Evolutionary conservation across 192 early-diverging fungal genomes (phyloP), one percentile per base, ranked within the genome.

Genomic region (Podochytrium sp.): DNA sequence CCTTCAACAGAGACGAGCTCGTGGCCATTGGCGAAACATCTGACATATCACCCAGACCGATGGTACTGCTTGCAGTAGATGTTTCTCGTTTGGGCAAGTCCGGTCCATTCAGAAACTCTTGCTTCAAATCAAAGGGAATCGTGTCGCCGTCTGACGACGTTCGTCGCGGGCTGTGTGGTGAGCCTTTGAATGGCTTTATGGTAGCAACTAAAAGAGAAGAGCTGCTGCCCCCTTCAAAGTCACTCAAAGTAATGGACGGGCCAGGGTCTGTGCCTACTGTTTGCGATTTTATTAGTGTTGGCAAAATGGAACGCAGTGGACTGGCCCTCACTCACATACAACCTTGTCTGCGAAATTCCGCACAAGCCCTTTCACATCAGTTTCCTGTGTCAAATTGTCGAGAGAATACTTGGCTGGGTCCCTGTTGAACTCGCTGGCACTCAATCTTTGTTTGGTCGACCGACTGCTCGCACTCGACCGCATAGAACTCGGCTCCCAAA

Each of bases 31-130:
- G 55, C 23, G 23, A 25, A 27, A 27, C 27, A 25, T 10, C 18
- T 57, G 55, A 27, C 27, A 27, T 0, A n/a, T 14, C 55, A 32
- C 30, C 43, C 43, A 47, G 43, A 47, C 43, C n/a, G 12, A 16
- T 47, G 43, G n/a, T 20, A 47, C 43, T 47, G 10, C n/a, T 10
- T 47, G 43, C 43, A 16, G 43, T 10, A 47, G 43, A 47, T 49
- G 47, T 49, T 49, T 49, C 47, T 49, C n/a, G 47, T 57, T 57
- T n/a, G 30, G 12, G 12, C 30, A 57, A 57, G 14, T 32, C 55
- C 12, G 55, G 55, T n/a, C 55, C 55, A 57, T n/a, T 25, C 18
- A 57, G 30, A 57, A 57, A 57, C 1, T 57, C 55, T 57, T 57
- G 14, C 55, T 57, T 57, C 18, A 57, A 25, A n/a, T 57, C 1